Percentiles rank a stretch among this genome's conserved stretches.
These are phyloP conservation scores for Naegleria lovaniensis DNA, from an alignment of 208 protist genomes.

Conservation along the genomic window DNA sequence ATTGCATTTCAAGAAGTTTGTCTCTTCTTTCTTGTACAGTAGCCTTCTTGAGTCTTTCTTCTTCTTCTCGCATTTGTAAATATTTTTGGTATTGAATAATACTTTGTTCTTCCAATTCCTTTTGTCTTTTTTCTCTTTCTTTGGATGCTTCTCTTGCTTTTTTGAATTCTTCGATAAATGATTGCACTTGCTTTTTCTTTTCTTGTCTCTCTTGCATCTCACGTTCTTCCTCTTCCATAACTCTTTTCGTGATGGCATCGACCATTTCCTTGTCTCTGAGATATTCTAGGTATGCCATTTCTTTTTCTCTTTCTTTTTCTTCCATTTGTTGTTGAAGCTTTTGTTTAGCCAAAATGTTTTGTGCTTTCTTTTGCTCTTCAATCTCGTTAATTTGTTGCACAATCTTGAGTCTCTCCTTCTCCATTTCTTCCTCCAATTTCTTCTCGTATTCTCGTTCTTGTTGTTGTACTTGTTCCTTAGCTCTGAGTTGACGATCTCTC, in stretches of 20 bases:
- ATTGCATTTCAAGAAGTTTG: constrained; percentile 11
- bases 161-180: background rate
- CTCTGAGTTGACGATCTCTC: constrained; percentile 9
- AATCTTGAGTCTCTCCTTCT: background rate
- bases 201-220: background rate
- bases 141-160: constrained; percentile 16
- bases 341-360: background rate
- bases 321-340: constrained; percentile 12
- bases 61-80: background rate
- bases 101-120: background rate
- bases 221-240: background rate
- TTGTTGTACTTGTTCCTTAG: background rate
- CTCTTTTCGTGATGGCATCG: background rate
- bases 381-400: background rate
- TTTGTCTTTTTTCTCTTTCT: background rate
- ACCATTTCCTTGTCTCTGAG: background rate
- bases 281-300: background rate
- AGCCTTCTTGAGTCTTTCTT: background rate
- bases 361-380: constrained; percentile 13
- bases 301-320: constrained; percentile 9
- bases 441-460: background rate
- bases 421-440: background rate
- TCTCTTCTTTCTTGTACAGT: background rate
- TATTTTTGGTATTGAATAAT: constrained; percentile 16
- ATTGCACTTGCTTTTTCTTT: background rate